Conservation (phyloP, 1,284 basidiomycete species). For the Cryptococcus sp. region DNA sequence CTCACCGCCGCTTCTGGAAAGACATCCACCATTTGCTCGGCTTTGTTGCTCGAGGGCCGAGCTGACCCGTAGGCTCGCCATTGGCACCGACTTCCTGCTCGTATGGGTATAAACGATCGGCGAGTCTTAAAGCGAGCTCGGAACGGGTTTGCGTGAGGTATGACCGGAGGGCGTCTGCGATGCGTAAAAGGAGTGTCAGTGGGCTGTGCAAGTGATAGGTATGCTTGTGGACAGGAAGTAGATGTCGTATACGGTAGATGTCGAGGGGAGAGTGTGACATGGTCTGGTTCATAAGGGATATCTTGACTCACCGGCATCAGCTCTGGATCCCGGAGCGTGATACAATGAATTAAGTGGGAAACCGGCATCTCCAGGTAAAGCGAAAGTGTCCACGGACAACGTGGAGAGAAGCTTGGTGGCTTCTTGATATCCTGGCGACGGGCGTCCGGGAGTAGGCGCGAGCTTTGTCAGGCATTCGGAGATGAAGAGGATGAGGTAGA, state of each 20-base stretch:
- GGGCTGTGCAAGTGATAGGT: too few relatives aligned
- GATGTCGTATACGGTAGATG: too few relatives aligned
- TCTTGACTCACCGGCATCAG: conserved; percentile 72
- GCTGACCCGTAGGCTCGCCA: conserved; percentile 60
- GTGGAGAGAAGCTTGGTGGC: conserved; percentile 87
- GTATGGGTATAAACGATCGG: conserved; percentile 75
- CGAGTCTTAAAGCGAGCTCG: conserved; percentile 81
- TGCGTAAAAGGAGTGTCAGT: conserved; percentile 3
- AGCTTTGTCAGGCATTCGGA: conserved; percentile 95
- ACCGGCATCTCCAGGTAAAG: conserved; percentile 92
- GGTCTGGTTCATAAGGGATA: too few relatives aligned
- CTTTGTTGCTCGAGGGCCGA: conserved; percentile 55
- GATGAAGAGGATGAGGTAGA: conserved; percentile 96
- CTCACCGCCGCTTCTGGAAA: conserved; percentile 81
- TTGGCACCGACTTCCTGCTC: conserved; percentile 49
- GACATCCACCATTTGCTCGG: conserved; percentile 99
- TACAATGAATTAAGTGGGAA: conserved; percentile 95
- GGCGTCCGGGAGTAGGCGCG: conserved; percentile 57
- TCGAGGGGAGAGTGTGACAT: too few relatives aligned
- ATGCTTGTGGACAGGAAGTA: too few relatives aligned
- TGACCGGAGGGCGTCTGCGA: conserved; percentile 63
- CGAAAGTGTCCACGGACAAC: conserved; percentile 86
- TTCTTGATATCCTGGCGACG: conserved; percentile 71
- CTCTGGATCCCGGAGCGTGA: conserved; percentile 70
- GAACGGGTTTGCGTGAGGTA: conserved; percentile 92